Percentiles rank a stretch among this genome's conserved stretches.
phyloP scores from a whole-genome alignment of 1,139 yeast species.

The Groenewaldozyma auringiensis region DNA sequence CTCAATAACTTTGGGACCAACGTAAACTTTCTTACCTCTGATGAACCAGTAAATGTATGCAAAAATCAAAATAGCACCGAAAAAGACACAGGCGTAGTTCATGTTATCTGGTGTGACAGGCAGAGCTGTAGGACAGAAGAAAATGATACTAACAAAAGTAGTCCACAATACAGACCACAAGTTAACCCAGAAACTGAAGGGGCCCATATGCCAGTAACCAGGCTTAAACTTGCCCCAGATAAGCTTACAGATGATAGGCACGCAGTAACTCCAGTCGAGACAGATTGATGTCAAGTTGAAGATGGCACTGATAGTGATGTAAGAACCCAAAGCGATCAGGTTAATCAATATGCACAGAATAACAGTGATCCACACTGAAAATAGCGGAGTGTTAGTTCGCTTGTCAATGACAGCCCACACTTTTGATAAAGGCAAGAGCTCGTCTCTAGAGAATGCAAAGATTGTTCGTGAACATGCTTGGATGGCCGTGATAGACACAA shows the following conservation, averaged over 20 bases:
- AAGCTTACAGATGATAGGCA: conserved; percentile 53
- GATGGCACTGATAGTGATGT: conserved; percentile 61
- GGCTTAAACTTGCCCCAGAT: conserved; percentile 49
- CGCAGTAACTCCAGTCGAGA: conserved; percentile 61
- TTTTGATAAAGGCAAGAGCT: conserved; percentile 52
- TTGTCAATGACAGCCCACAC: conserved; percentile 45
- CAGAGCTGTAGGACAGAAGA: conserved; percentile 55
- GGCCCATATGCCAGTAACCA: conserved; percentile 68
- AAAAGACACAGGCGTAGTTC: conserved; percentile 69
- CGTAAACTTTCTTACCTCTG: conserved; percentile 17
- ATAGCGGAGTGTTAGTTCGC: conserved; percentile 52
- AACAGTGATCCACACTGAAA: conserved; percentile 61
- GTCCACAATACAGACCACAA: conserved; percentile 38
- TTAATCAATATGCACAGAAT: conserved; percentile 49
- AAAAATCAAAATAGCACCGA: conserved; percentile 39
- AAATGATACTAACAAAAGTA: conserved; percentile 34
- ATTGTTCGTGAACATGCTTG: conserved; percentile 63
- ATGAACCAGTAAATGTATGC: conserved; percentile 19
- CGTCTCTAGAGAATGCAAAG: conserved; percentile 62
- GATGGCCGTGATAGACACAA: conserved; percentile 49
- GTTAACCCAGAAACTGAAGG: conserved; percentile 47
- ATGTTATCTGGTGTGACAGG: conserved; percentile 55
- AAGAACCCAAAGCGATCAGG: conserved; percentile 57
- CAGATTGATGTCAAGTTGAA: conserved; percentile 72
- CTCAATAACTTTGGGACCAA: conserved; percentile 13